Base-by-base conservation (phyloP, 1,284 basidiomycete genomes). In the Vanrija sp. region DNA sequence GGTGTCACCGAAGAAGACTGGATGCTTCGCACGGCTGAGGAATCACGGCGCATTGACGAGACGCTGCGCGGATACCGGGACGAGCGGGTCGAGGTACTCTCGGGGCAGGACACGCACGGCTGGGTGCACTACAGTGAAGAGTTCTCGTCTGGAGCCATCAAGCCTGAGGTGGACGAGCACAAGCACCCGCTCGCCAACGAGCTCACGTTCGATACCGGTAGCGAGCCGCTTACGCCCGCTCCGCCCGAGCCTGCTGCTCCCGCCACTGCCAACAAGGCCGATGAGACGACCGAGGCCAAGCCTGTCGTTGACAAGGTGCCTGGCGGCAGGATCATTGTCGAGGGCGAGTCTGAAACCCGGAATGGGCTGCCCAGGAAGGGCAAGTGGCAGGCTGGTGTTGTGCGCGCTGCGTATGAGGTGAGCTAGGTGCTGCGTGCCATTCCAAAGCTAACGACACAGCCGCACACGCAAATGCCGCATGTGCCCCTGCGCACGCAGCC, bases 1-100 rank as follows among this genome's bases (percentile, higher is more conserved):
- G 88, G 88, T 0, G 82, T 92, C 12, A 85, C 82, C 28, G 85
- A 86, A 67, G 87, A 92, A 65, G 92, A 93, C 67, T 96, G 91
- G 91, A 92, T 95, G 86, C 80, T 78, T 63, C 81, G 87, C 68
- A 86, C 86, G 53, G 87, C 91, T 2, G 80, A 79, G 66, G 81
- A 86, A 29, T 83, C 85, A 0, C 66, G 78, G 5, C 83, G 87
- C 39, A 80, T 84, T 50, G 86, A 86, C 58, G 76, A 80, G 39
- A 84, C 85, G 60, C 85, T 88, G 81, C 69, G 78, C 28, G 81
- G 78, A 62, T 83, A 84, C 67, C 78, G 91, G 61, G 79, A 77
- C 64, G 83, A 86, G 55, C 78, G 82, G 23, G 66, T 87, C 61
- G 80, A 78, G 56, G 77, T 77, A 46, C 80, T 77, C 3, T 65